Evolutionary conservation across 495 filamentous ascomycete genomes (phyloP).

Genomic region (Saxophila tyrrhenica): DNA sequence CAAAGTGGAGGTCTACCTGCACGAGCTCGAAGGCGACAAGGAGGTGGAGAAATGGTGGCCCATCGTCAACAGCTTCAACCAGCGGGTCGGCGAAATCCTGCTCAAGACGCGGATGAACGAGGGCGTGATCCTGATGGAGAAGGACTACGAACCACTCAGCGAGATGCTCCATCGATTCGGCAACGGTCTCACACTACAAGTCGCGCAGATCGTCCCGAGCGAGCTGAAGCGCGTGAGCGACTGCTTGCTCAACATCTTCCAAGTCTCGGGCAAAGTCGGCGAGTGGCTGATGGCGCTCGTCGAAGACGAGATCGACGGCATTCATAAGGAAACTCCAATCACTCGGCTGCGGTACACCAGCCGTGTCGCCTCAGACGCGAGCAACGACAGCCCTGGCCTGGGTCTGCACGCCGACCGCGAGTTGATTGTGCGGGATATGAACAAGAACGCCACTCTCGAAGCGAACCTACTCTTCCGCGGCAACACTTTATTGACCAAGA

Average conservation of each 20-base stretch:
- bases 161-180: conserved; percentile 77
- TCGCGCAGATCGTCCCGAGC: conserved; percentile 65
- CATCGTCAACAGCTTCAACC: conserved; percentile 58
- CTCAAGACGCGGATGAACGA: conserved; percentile 78
- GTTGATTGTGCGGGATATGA: conserved; percentile 52
- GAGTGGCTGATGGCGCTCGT: conserved; percentile 91
- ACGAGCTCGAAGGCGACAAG: conserved; percentile 65
- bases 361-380: conserved; percentile 70
- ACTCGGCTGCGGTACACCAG: conserved; percentile 59
- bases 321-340: conserved; percentile 62
- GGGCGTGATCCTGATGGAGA: conserved; percentile 72
- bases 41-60: conserved; percentile 88
- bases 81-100: conserved; percentile 74
- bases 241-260: conserved; percentile 84
- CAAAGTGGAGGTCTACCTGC: conserved; percentile 70
- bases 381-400: conserved; percentile 44
- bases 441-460: conserved; percentile 51
- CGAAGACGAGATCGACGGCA: conserved; percentile 93
- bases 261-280: conserved; percentile 76
- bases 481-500: conserved; percentile 88
- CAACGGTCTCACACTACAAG: conserved; percentile 71
- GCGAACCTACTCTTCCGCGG: conserved; percentile 93
- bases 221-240: conserved; percentile 73
- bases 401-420: conserved; percentile 42
- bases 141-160: conserved; percentile 74